Base-by-base conservation (phyloP, 1,139 yeast species). In the Tardiomyces depauwii region DNA sequence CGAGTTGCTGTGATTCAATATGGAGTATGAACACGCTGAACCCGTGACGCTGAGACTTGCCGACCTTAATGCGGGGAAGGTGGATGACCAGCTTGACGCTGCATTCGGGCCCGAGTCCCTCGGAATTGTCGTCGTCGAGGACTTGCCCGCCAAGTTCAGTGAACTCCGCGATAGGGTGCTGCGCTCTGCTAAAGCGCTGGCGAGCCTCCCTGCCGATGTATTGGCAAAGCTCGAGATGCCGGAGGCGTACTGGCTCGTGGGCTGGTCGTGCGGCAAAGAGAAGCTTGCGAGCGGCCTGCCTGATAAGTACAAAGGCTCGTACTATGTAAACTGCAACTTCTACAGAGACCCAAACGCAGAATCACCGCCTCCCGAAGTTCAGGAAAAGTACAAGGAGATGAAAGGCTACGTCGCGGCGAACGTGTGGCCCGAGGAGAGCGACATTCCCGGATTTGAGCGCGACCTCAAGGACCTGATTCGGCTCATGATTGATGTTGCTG, bases 241-340 rank as follows among this genome's bases (percentile, higher is more conserved):
- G 21, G 79, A 74, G 33, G 66, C 71, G 0, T 59, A 56, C 44
- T 79, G 80, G 76, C 61, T 78, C 5, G 72, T 76, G 0, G 85
- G 84, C 0, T 79, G 84, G 84, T 77, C 83, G n/a, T 62, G 77
- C 42, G 84, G 84, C 0, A 74, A 72, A 47, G 84, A 79, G 53
- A 70, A 62, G 42, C 65, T 79, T 38, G 56, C 54, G 11, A 57
- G 61, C 40, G 67, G 68, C 18, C 50, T 51, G 41, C 77, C 77
- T 0, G 84, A 79, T 55, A 61, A 55, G 42, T 64, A 70, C 46
- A 79, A 79, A 54, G 85, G 84, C 2, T 77, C 82, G 1, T 79
- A 63, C 55, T 79, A 79, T 54, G 71, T 76, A 45, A 79, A 79
- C 55, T 78, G 83, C 62, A 46, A 45, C 40, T 78, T 78, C 54